Evolutionary conservation across 768 basidiomycete genomes (phyloP).

Genomic region (Tubosaeta sp.): DNA sequence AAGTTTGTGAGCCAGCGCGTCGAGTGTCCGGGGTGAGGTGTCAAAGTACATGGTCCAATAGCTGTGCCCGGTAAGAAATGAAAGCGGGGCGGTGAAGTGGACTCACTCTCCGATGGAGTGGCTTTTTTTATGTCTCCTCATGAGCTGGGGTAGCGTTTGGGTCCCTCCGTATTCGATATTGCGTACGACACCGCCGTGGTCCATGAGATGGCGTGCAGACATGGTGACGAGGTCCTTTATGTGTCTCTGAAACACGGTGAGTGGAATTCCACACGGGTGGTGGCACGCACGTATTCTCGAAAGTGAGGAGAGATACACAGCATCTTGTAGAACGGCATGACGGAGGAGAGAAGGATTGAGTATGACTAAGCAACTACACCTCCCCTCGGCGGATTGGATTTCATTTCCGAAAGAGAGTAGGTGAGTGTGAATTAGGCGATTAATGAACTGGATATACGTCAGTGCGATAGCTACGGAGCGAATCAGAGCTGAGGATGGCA

Average conservation of each 20-base stretch:
- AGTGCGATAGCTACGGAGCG: slow-evolving; percentile 20
- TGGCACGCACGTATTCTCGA: slow-evolving; percentile 57
- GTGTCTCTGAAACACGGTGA: slow-evolving; percentile 45
- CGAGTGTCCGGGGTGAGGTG: slow-evolving; percentile 68
- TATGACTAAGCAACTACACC: slow-evolving; percentile 15
- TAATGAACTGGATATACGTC: slow-evolving; percentile 24
- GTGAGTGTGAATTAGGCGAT: slow-evolving; percentile 25
- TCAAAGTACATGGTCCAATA: slow-evolving; percentile 94
- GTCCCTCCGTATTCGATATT: slow-evolving; percentile 73
- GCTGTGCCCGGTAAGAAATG: slow-evolving; percentile 37
- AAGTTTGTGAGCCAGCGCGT: slow-evolving; percentile 60
- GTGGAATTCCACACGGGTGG: not conserved
- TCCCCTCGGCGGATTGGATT: slow-evolving; percentile 18
- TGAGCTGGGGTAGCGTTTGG: slow-evolving; percentile 65
- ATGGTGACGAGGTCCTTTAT: slow-evolving; percentile 72
- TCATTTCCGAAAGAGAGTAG: slow-evolving; percentile 24
- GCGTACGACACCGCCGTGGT: slow-evolving; percentile 79
- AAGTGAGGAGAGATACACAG: slow-evolving; percentile 78
- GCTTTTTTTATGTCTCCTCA: slow-evolving; percentile 56
- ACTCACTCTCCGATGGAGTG: slow-evolving; percentile 76
- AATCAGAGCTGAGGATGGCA: slow-evolving; percentile 22
- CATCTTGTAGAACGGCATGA: slow-evolving; percentile 88
- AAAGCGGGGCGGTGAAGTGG: not conserved
- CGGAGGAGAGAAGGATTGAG: not conserved
- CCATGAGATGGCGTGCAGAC: slow-evolving; percentile 67